Evolutionary conservation across 495 filamentous ascomycete species (phyloP).

Genomic region (Neurospora cerealis): DNA sequence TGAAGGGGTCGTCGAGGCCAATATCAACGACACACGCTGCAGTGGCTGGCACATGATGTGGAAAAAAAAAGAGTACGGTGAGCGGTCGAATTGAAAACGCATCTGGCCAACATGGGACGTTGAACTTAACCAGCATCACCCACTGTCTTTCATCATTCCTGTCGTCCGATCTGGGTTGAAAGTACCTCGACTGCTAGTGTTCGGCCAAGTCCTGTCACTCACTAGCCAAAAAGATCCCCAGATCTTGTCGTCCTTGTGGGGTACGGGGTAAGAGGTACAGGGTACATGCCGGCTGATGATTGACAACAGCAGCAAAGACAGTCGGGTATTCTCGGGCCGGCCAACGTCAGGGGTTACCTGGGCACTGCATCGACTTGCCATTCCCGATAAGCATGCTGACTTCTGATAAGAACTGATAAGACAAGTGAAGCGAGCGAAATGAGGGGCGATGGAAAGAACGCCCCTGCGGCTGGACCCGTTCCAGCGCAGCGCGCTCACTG

Average conservation of each 20-base stretch:
- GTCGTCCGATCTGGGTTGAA: not conserved
- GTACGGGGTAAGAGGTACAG: not conserved
- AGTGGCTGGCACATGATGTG: not conserved
- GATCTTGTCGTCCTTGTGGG: not conserved
- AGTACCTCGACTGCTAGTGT: not conserved
- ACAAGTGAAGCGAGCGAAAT: not conserved
- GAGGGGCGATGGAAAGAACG: not conserved
- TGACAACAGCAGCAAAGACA: not conserved
- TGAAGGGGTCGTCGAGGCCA: not conserved
- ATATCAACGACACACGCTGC: not conserved
- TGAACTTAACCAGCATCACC: not conserved
- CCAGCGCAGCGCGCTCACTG: not conserved
- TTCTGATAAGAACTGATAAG: not conserved
- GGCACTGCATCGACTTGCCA: not conserved
- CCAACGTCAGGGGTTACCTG: not conserved
- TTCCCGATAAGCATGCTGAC: not conserved
- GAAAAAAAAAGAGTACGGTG: not conserved
- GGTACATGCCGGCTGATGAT: not conserved
- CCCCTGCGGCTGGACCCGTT: not conserved
- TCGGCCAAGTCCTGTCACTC: not conserved
- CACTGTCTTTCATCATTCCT: not conserved
- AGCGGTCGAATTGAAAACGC: not conserved
- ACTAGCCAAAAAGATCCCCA: not conserved
- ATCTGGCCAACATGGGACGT: not conserved
- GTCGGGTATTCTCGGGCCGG: slow-evolving; percentile 24